Conservation (phyloP, 108 stramenopile genomes). For the Phaeodactylum tricornutum region DNA sequence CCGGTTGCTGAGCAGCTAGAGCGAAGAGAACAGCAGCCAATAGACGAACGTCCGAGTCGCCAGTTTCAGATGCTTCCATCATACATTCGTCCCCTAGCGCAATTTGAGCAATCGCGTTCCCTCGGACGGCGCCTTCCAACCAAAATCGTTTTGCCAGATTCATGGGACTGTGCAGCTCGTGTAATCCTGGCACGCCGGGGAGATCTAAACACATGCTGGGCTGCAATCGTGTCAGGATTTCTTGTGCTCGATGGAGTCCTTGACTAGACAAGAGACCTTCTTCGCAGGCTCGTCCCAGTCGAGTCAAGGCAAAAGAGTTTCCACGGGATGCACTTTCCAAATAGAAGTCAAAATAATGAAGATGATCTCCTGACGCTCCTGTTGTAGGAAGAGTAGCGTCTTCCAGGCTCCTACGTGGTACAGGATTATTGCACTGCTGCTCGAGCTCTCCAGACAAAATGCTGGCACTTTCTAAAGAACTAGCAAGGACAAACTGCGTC, state of each 20-base stretch:
- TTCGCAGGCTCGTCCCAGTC: constrained; percentile 43
- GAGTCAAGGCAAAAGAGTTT: constrained; percentile 48
- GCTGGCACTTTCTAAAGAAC: constrained; percentile 39
- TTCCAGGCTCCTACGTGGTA: too few relatives aligned
- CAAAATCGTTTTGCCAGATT: constrained; percentile 35
- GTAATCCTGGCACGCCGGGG: background rate
- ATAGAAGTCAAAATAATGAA: constrained; percentile 28
- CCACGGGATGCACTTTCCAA: constrained; percentile 40
- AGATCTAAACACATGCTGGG: constrained; percentile 1
- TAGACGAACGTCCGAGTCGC: constrained; percentile 10
- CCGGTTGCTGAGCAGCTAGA: constrained; percentile 47
- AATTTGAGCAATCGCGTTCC: constrained; percentile 45
- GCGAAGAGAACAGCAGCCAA: constrained; percentile 39
- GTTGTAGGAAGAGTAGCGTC: too few relatives aligned
- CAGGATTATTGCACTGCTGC: too few relatives aligned
- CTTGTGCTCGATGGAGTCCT: constrained; percentile 8
- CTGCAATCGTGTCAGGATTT: constrained; percentile 4
- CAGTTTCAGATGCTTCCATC: constrained; percentile 10
- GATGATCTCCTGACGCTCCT: too few relatives aligned
- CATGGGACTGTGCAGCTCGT: background rate
- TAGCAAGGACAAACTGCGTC: constrained; percentile 55
- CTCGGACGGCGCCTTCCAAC: constrained; percentile 39
- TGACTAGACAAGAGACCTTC: constrained; percentile 9
- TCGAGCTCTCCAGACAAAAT: too few relatives aligned
- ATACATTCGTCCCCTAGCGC: constrained; percentile 51